These are phyloP conservation scores for Bryopsis sp. DNA, from an alignment of 139 green algal species.

Conservation along the genomic window DNA sequence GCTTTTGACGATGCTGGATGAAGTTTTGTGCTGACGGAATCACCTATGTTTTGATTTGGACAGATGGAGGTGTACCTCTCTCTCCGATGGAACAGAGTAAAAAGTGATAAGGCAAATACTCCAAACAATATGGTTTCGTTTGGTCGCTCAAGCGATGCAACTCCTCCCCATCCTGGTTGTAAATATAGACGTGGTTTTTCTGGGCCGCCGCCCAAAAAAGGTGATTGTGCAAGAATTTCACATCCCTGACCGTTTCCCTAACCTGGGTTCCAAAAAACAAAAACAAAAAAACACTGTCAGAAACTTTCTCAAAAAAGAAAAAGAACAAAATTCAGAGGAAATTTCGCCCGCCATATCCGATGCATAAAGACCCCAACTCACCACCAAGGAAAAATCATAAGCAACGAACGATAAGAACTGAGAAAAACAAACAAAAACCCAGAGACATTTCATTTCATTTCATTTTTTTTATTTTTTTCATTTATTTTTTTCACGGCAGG, in stretches of 20 bases:
- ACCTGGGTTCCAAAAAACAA: conserved; percentile 46
- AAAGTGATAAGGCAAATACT: conserved; percentile 96
- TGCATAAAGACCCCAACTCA: too few species aligned
- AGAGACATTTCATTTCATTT: too few species aligned
- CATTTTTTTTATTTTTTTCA: too few species aligned
- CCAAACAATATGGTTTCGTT: conserved; percentile 42
- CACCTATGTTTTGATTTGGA: conserved; percentile 8
- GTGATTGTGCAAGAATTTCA: conserved; percentile 93
- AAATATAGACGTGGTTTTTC: conserved; percentile 93
- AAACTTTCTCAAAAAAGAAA: not conserved
- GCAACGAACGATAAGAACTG: too few species aligned
- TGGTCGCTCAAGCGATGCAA: conserved; percentile 86
- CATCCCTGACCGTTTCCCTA: conserved; percentile 74
- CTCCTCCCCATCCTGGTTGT: conserved; percentile 94
- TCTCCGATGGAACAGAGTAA: conserved; percentile 77
- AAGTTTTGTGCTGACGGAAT: too few species aligned
- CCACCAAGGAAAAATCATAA: too few species aligned
- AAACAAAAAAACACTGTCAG: not conserved
- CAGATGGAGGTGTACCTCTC: conserved; percentile 3
- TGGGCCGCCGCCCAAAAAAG: conserved; percentile 92
- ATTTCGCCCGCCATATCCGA: too few species aligned
- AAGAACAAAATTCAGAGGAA: too few species aligned
- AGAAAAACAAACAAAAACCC: too few species aligned
- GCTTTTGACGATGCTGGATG: too few species aligned
- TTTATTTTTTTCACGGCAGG: too few species aligned